Conservation (phyloP, 2,329 filamentous ascomycete species). For the Microcyclospora tardicrescens region DNA sequence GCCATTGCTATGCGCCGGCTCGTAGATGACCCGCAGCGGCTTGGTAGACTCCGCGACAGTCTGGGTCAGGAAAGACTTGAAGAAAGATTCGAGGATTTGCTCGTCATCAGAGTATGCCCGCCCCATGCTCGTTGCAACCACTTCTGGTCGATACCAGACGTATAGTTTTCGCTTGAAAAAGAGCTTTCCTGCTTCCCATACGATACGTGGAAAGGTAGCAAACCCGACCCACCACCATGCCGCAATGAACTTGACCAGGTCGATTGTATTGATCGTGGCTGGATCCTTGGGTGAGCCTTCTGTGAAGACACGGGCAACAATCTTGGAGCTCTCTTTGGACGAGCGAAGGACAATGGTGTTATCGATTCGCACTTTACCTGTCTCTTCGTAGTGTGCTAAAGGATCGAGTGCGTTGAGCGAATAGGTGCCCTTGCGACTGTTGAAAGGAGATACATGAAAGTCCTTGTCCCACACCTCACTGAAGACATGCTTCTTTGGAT, state of each 20-base stretch:
- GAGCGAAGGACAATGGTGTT: constrained; percentile 49
- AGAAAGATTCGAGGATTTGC: constrained; percentile 26
- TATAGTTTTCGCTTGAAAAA: constrained; percentile 46
- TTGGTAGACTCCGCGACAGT: constrained; percentile 37
- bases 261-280: constrained; percentile 25
- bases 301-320: constrained; percentile 49
- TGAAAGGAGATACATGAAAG: constrained; percentile 68
- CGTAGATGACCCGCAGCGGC: constrained; percentile 41
- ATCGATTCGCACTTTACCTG: constrained; percentile 32
- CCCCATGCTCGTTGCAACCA: constrained; percentile 42
- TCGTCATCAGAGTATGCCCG: constrained; percentile 42
- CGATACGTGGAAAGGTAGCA: constrained; percentile 51
- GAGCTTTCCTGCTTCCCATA: constrained; percentile 46
- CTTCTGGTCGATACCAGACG: constrained; percentile 54
- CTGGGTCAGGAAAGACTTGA: constrained; percentile 28
- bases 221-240: constrained; percentile 57
- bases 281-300: constrained; percentile 40
- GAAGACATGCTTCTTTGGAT: constrained; percentile 24
- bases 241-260: constrained; percentile 17
- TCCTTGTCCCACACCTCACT: constrained; percentile 51
- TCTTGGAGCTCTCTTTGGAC: constrained; percentile 46
- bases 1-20: constrained; percentile 30
- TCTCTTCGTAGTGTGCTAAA: constrained; percentile 21
- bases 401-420: constrained; percentile 35
- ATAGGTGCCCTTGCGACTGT: constrained; percentile 39